phyloP scores from a whole-genome alignment of 192 early-diverging fungal genomes.

The Thoreauomyces humboldtii region DNA sequence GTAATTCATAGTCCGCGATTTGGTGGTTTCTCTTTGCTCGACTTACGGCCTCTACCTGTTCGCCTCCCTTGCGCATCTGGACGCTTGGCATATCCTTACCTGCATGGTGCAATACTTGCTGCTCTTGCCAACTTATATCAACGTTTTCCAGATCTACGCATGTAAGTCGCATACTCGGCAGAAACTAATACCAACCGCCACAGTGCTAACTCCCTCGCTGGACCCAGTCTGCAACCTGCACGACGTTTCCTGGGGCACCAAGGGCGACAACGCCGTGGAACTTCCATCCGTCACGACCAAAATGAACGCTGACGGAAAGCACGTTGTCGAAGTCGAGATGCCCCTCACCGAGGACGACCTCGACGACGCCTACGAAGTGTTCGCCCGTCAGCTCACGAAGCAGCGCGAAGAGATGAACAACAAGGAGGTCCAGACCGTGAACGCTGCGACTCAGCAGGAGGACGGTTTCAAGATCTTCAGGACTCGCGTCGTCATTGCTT shows the following conservation, averaged over 20 bases:
- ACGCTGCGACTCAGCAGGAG: slow-evolving; percentile 38
- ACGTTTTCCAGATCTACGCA: slow-evolving; percentile 51
- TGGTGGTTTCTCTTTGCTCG: slow-evolving; percentile 37
- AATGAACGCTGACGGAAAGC: slow-evolving; percentile 62
- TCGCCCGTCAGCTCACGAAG: slow-evolving; percentile 56
- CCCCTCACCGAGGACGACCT: slow-evolving; percentile 70
- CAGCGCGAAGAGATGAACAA: slow-evolving; percentile 26
- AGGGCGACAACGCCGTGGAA: slow-evolving; percentile 52
- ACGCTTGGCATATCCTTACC: slow-evolving; percentile 49
- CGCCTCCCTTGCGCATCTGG: slow-evolving; percentile 37
- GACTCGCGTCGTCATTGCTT: slow-evolving; percentile 45
- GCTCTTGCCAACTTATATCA: slow-evolving; percentile 43
- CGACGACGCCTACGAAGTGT: slow-evolving; percentile 69
- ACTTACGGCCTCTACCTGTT: slow-evolving; percentile 50
- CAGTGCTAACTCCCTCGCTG: neutral
- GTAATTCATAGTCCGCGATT: slow-evolving; percentile 26
- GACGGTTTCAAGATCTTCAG: slow-evolving; percentile 55
- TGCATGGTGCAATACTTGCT: slow-evolving; percentile 51
- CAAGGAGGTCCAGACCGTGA: slow-evolving; percentile 7
- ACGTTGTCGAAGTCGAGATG: slow-evolving; percentile 67
- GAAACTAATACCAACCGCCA: no score
- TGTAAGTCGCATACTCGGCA: slow-evolving; percentile 36
- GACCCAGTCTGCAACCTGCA: slow-evolving; percentile 53
- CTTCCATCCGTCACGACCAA: slow-evolving; percentile 68
- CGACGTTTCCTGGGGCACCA: slow-evolving; percentile 62